Evolutionary conservation across 78 protist species (phyloP).

Genomic region (Guillardia theta): DNA sequence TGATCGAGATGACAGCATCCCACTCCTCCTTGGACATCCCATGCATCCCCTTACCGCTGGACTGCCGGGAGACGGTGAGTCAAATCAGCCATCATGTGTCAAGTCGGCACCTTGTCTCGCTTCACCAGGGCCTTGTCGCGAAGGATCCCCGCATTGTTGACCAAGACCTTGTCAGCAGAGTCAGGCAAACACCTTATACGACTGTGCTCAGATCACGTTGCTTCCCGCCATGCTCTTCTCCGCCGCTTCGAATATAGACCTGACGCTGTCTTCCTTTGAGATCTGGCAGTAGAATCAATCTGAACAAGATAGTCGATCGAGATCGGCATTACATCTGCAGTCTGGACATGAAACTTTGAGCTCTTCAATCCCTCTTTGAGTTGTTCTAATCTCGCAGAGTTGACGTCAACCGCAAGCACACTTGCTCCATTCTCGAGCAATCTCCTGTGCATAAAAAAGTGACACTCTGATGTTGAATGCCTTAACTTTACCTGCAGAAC

Average conservation of each 20-base stretch:
- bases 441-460: not conserved
- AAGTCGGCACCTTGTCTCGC: not conserved
- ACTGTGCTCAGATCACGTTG: not conserved
- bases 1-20: not conserved
- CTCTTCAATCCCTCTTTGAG: too few relatives aligned
- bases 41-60: not conserved
- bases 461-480: not conserved
- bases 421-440: not conserved
- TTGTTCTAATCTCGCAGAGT: not conserved
- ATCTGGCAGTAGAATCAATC: not conserved
- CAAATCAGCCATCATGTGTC: not conserved
- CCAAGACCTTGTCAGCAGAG: not conserved
- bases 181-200: not conserved
- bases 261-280: not conserved
- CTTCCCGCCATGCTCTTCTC: not conserved
- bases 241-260: not conserved
- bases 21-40: not conserved
- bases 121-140: not conserved
- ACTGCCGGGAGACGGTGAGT: not conserved
- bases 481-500: not conserved
- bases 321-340: too few relatives aligned
- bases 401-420: not conserved
- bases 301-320: too few relatives aligned
- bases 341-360: too few relatives aligned
- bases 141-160: not conserved